Percentiles rank a stretch among this genome's conserved stretches.
phyloP scores from a whole-genome alignment of 2,329 filamentous ascomycete genomes.

The Ophiostoma novo-ulmi region DNA sequence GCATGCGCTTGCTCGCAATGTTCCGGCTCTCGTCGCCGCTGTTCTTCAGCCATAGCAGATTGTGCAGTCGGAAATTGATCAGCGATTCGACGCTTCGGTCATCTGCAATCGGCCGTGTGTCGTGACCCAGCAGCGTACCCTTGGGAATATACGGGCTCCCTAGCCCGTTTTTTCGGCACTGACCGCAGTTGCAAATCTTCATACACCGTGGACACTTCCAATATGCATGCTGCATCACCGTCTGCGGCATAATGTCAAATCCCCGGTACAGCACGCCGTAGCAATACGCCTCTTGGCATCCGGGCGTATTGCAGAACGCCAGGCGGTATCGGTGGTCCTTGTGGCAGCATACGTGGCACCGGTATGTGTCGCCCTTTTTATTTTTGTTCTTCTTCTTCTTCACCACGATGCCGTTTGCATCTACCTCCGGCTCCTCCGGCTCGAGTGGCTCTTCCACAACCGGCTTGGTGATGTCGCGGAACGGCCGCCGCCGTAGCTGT shows the following conservation, averaged over 20 bases:
- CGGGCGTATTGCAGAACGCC: conserved; percentile 65
- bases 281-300: conserved; percentile 74
- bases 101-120: conserved; percentile 86
- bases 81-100: conserved; percentile 83
- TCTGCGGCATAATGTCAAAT: conserved; percentile 82
- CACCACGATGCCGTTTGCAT: conserved; percentile 57
- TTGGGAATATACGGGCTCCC: conserved; percentile 79
- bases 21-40: conserved; percentile 54
- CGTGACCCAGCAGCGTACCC: conserved; percentile 81
- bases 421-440: conserved; percentile 49
- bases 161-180: conserved; percentile 62
- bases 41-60: conserved; percentile 72
- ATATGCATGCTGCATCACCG: conserved; percentile 69
- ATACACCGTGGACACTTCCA: conserved; percentile 89
- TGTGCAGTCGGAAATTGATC: conserved; percentile 86
- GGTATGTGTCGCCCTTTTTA: conserved; percentile 51
- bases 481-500: conserved; percentile 73
- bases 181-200: conserved; percentile 79
- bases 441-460: conserved; percentile 47
- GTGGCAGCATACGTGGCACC: conserved; percentile 79
- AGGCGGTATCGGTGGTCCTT: conserved; percentile 80
- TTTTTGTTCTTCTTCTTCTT: conserved; percentile 56
- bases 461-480: conserved; percentile 70
- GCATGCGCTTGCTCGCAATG: conserved; percentile 54
- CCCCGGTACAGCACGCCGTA: conserved; percentile 90